phyloP scores from a whole-genome alignment of 2,329 filamentous ascomycete species.

The Macrophomina phaseolina region DNA sequence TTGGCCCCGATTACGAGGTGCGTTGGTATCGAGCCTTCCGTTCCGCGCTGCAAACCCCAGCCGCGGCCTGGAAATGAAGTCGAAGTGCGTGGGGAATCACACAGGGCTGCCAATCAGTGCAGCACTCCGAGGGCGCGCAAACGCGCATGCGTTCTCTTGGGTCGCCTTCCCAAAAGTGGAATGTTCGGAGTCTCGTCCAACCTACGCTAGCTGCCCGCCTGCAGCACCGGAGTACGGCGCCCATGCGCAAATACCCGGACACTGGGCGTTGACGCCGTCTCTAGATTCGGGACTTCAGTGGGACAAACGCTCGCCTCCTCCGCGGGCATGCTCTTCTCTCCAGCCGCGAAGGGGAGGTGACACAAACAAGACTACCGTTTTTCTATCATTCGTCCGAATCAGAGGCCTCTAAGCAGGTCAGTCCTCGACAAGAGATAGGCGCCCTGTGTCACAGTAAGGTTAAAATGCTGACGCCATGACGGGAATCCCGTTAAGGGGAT shows the following conservation, averaged over 20 bases:
- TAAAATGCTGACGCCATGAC: conserved; percentile 24
- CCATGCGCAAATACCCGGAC: conserved; percentile 3
- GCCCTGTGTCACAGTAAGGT: conserved; percentile 18
- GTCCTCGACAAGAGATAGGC: not conserved
- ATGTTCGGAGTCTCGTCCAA: conserved; percentile 22
- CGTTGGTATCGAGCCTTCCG: conserved; percentile 18
- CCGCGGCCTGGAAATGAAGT: conserved; percentile 11
- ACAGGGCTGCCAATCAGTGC: conserved; percentile 15
- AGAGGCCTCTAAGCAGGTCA: not conserved
- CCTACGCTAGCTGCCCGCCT: conserved; percentile 20
- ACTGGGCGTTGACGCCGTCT: not conserved
- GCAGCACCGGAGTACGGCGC: not conserved
- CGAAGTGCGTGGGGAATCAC: conserved; percentile 8
- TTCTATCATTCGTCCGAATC: not conserved
- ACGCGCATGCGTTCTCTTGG: conserved; percentile 17
- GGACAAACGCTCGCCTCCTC: not conserved
- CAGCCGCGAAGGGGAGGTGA: not conserved
- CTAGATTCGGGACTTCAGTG: not conserved
- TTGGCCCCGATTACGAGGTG: conserved; percentile 11
- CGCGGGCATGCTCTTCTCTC: not conserved
- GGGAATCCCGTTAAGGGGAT: conserved; percentile 24
- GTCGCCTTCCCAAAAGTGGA: conserved; percentile 11
- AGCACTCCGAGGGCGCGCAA: not conserved
- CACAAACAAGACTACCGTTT: conserved; percentile 1
- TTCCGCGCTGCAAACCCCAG: conserved; percentile 1